Evolutionary conservation across 345 rosid species (phyloP).

Genomic region (Mangifera indica): DNA sequence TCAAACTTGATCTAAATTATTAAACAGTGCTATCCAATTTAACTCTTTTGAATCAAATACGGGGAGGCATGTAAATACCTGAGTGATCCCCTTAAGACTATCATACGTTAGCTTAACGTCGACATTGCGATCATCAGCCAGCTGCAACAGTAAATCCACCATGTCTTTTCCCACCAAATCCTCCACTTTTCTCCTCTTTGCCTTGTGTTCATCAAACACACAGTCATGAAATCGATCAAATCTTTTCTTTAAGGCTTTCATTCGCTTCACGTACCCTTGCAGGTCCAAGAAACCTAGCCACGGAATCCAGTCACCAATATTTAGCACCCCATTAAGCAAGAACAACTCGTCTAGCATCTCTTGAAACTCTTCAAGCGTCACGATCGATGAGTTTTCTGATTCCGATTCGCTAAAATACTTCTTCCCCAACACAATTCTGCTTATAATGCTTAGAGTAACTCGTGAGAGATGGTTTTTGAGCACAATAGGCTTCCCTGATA

Average conservation of each 20-base stretch:
- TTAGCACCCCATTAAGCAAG: constrained; percentile 27
- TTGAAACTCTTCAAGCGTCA: constrained; percentile 14
- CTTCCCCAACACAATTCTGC: constrained; percentile 26
- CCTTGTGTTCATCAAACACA: constrained; percentile 24
- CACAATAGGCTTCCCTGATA: neutral
- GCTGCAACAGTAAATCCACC: constrained; percentile 33
- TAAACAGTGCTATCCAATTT: no score
- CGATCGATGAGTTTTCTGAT: neutral
- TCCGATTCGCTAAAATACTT: constrained; percentile 18
- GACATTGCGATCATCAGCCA: constrained; percentile 30
- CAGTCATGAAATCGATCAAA: constrained; percentile 23
- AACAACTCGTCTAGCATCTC: constrained; percentile 29
- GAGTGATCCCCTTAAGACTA: constrained; percentile 22
- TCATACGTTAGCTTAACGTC: constrained; percentile 26
- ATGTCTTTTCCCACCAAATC: constrained; percentile 28
- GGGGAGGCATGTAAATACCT: constrained; percentile 2
- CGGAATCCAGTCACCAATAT: constrained; percentile 35
- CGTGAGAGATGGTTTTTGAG: constrained; percentile 17
- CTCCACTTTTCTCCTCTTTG: neutral
- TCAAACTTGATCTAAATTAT: no score
- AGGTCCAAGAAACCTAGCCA: constrained; percentile 29
- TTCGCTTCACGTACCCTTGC: constrained; percentile 29
- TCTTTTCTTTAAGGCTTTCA: constrained; percentile 25
- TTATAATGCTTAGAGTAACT: constrained; percentile 11
- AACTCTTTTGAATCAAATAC: no score